phyloP scores from a whole-genome alignment of 1,139 yeast species.

The Yamadazyma diospyri region DNA sequence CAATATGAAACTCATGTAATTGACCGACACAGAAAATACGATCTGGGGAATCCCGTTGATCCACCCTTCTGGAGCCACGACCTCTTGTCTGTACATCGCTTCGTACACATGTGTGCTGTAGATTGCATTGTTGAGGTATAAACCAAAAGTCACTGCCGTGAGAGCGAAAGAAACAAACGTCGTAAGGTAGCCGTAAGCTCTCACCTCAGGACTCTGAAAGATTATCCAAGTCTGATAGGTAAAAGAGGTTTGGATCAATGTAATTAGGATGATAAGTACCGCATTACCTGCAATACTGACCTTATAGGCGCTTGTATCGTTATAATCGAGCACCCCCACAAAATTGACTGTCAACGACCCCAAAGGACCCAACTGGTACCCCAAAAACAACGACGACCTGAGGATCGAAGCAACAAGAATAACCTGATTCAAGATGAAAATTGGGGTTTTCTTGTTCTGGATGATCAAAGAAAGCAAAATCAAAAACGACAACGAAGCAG shows the following conservation, averaged over 20 bases:
- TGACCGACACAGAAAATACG: conserved; percentile 65
- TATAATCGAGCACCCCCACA: conserved; percentile 39
- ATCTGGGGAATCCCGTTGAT: conserved; percentile 51
- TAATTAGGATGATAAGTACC: conserved; percentile 55
- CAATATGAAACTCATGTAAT: conserved; percentile 57
- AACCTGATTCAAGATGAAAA: conserved; percentile 64
- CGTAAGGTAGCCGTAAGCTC: conserved; percentile 34
- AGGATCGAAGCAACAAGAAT: conserved; percentile 53
- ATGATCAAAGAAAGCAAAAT: conserved; percentile 34
- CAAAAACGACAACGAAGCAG: conserved; percentile 24
- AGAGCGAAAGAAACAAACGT: conserved; percentile 38
- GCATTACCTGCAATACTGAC: conserved; percentile 57
- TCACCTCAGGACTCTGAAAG: conserved; percentile 52
- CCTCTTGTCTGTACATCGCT: conserved; percentile 2
- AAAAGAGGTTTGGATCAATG: conserved; percentile 60
- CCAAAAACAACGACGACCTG: conserved; percentile 57
- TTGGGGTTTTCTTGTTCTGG: conserved; percentile 55
- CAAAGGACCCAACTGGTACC: conserved; percentile 51
- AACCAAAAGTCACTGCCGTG: conserved; percentile 39
- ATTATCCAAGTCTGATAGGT: conserved; percentile 69
- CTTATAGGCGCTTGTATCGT: conserved; percentile 21
- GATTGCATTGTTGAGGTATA: conserved; percentile 44
- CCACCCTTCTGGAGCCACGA: conserved; percentile 23
- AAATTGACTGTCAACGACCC: conserved; percentile 47
- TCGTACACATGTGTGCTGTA: conserved; percentile 12